Base-by-base conservation (phyloP, 2,329 filamentous ascomycete species). In the Rhinocladiella similis region DNA sequence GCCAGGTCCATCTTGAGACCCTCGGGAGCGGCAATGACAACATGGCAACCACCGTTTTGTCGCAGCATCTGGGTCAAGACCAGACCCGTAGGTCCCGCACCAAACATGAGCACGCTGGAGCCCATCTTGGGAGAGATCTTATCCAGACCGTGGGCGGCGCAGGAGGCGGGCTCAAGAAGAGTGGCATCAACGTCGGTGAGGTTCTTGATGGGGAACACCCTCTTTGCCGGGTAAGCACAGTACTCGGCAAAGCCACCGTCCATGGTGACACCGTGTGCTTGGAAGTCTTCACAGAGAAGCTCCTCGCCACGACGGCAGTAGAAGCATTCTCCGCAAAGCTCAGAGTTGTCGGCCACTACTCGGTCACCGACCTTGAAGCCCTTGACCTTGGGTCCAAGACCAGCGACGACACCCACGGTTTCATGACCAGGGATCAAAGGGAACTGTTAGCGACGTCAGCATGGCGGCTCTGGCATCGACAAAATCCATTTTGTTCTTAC, bases 221-320 rank as follows among this genome's bases (percentile, higher is more conserved):
- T 77, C 42, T 77, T 76, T 27, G 78, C 79, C 65, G 63, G 54
- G 51, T 63, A 58, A 13, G 77, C 75, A 61, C 79, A 81, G 77
- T 88, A 90, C 70, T 90, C 86, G 49, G 87, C 87, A 65, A 90
- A 90, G 27, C 87, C 86, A 64, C 87, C 87, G 60, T 87, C 83
- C 72, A 88, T 78, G 69, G 69, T 70, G 38, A 72, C 72, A 60
- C 69, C 85, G 63, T 88, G 85, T 18, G 83, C 84, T 63, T 84
- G 80, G 70, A 87, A 86, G 68, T 87, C 80, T 71, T 88, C 85
- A 70, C 87, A 90, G 54, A 89, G 81, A 46, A 89, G 73, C 27
- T 83, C 78, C 68, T 89, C 80, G 50, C 86, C 85, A 54, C 85
- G 82, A 62, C 83, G 82, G 75, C 87, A 90, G 76, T 89, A 88